These are phyloP conservation scores for Camellia oleifera DNA, from an alignment of 179 eudicot species.

Conservation along the genomic window DNA sequence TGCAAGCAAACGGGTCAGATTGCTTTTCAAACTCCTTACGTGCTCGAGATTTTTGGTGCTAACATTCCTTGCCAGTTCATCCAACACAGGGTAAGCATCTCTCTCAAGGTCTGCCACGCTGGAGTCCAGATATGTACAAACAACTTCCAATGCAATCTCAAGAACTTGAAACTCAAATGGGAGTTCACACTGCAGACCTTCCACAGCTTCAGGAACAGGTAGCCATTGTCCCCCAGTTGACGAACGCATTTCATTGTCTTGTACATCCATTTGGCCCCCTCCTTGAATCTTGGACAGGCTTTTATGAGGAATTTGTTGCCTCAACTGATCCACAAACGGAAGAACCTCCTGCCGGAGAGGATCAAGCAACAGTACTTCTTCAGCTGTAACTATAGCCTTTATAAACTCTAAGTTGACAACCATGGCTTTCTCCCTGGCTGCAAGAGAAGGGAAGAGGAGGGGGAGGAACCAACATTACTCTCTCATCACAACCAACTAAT, in stretches of 20 bases:
- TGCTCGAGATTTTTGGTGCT: conserved; percentile 94
- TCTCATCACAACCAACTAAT: background rate
- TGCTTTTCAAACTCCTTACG: conserved; percentile 90
- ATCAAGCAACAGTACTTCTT: conserved; percentile 92
- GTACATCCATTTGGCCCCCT: conserved; percentile 30
- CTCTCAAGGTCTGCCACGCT: conserved; percentile 86
- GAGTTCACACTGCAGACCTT: conserved; percentile 70
- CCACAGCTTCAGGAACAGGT: conserved; percentile 53
- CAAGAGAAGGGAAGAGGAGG: background rate
- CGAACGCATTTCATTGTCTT: conserved; percentile 37
- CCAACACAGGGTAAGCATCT: conserved; percentile 88
- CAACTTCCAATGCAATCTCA: conserved; percentile 89
- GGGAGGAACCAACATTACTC: background rate
- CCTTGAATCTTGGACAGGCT: conserved; percentile 26
- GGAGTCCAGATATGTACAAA: conserved; percentile 63
- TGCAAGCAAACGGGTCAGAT: conserved; percentile 89
- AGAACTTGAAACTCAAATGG: conserved; percentile 96
- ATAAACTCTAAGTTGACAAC: conserved; percentile 93
- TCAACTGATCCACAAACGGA: conserved; percentile 95
- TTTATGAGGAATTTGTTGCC: conserved; percentile 64
- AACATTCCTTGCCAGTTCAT: conserved; percentile 85
- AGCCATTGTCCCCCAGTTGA: conserved; percentile 50
- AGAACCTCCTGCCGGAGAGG: conserved; percentile 98
- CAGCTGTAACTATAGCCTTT: conserved; percentile 95
- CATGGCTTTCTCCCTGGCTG: conserved; percentile 98